Percentiles rank a stretch among this genome's conserved stretches.
Conservation (phyloP, 2,329 filamentous ascomycete genomes). For the Arthrobotrys pseudoclavata region DNA sequence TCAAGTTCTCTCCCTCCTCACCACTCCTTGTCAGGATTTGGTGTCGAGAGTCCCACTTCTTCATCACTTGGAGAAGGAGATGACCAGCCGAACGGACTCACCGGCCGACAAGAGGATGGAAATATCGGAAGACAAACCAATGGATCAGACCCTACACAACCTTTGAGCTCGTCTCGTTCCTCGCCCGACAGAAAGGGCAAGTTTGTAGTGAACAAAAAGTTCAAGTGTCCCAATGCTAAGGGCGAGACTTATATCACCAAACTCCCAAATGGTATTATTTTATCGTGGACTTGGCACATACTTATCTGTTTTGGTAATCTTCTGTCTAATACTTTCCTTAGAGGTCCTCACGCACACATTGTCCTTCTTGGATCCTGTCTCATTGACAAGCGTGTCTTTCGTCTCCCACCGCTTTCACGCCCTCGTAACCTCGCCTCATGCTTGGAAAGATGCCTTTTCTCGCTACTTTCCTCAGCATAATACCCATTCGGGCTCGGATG, state of each 20-base stretch:
- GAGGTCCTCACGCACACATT: slow-evolving; percentile 93
- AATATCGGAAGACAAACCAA: slow-evolving; percentile 12
- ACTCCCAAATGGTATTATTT: slow-evolving; percentile 47
- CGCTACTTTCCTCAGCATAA: slow-evolving; percentile 79
- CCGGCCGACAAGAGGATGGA: neutral
- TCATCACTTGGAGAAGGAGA: neutral
- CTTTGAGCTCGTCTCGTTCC: slow-evolving; percentile 41
- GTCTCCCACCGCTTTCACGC: slow-evolving; percentile 89
- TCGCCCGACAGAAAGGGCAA: slow-evolving; percentile 40
- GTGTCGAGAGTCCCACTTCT: slow-evolving; percentile 27
- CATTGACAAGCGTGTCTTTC: slow-evolving; percentile 83
- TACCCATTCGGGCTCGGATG: slow-evolving; percentile 47
- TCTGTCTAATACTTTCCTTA: slow-evolving; percentile 66
- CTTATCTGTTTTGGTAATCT: neutral
- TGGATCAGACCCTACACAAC: slow-evolving; percentile 9
- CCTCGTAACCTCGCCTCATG: slow-evolving; percentile 89
- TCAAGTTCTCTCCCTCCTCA: slow-evolving; percentile 35
- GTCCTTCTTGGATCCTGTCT: slow-evolving; percentile 88
- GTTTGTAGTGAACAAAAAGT: slow-evolving; percentile 40
- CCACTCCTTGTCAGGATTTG: slow-evolving; percentile 36
- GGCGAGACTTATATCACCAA: slow-evolving; percentile 50
- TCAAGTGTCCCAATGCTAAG: slow-evolving; percentile 38
- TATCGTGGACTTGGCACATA: no score
- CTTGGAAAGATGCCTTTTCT: slow-evolving; percentile 92
- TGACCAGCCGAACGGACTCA: neutral